Conservation (phyloP, 495 filamentous ascomycete genomes). For the Penicillium roqueforti region DNA sequence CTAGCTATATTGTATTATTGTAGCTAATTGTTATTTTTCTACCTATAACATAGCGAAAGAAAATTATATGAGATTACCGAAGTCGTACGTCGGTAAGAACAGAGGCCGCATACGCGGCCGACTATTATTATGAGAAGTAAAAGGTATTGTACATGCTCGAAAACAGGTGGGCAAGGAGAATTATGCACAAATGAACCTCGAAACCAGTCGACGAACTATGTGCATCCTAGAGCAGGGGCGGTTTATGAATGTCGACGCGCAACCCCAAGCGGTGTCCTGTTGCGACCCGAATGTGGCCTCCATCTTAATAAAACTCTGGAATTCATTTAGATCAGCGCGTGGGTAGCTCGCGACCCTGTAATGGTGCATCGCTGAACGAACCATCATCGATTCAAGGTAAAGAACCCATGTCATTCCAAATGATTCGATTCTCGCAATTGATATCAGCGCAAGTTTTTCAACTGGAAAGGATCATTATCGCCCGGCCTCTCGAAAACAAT, state of each 20-base stretch:
- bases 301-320: not conserved
- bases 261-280: not conserved
- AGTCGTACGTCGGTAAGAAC: not conserved
- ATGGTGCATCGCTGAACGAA: not conserved
- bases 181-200: not conserved
- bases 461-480: slow-evolving; percentile 13
- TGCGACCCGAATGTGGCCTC: not conserved
- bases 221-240: not conserved
- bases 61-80: not conserved
- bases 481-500: slow-evolving; percentile 16
- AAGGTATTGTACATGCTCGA: slow-evolving; percentile 1
- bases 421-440: not conserved
- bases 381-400: not conserved
- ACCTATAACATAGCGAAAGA: not conserved
- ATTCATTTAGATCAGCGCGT: not conserved
- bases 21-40: not conserved
- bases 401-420: not conserved
- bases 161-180: not conserved
- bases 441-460: slow-evolving; percentile 18
- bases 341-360: not conserved
- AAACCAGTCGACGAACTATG: not conserved
- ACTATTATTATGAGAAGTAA: not conserved
- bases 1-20: not conserved
- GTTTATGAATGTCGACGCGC: not conserved
- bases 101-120: not conserved